These are phyloP conservation scores for Astrothelium subdiscretum DNA, from an alignment of 495 filamentous ascomycete genomes.

Conservation along the genomic window DNA sequence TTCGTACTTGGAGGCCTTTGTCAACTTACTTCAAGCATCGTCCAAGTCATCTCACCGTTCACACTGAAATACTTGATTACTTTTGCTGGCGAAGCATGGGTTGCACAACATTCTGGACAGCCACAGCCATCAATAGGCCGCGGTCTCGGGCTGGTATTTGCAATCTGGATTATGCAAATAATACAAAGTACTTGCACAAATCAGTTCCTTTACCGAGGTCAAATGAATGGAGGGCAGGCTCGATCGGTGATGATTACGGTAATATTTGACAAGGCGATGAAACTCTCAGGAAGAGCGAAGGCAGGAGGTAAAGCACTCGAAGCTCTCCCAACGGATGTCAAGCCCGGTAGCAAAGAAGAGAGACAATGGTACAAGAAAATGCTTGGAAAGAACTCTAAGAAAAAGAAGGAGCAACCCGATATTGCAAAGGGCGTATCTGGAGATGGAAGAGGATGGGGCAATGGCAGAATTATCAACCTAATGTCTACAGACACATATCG, in stretches of 20 bases:
- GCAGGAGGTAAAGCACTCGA: conserved; percentile 28
- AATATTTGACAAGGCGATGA: conserved; percentile 39
- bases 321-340: conserved; percentile 19
- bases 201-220: conserved; percentile 34
- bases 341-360: conserved; percentile 33
- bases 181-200: conserved; percentile 29
- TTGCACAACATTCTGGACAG: conserved; percentile 27
- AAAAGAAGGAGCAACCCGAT: conserved; percentile 28
- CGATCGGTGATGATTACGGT: conserved; percentile 32
- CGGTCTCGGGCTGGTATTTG: conserved; percentile 31
- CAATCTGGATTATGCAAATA: conserved; percentile 30
- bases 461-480: conserved; percentile 77
- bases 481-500: conserved; percentile 93
- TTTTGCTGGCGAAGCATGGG: conserved; percentile 54
- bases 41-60: conserved; percentile 61
- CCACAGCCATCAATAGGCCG: conserved; percentile 22
- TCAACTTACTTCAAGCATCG: conserved; percentile 55
- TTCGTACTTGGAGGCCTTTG: conserved; percentile 75
- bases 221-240: conserved; percentile 31
- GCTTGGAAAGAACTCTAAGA: conserved; percentile 32
- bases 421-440: conserved; percentile 39
- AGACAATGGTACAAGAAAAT: conserved; percentile 34
- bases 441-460: conserved; percentile 75
- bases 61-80: conserved; percentile 29
- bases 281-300: conserved; percentile 29